Conservation (phyloP, 2,329 filamentous ascomycete genomes). For the Xylaria arbuscula region DNA sequence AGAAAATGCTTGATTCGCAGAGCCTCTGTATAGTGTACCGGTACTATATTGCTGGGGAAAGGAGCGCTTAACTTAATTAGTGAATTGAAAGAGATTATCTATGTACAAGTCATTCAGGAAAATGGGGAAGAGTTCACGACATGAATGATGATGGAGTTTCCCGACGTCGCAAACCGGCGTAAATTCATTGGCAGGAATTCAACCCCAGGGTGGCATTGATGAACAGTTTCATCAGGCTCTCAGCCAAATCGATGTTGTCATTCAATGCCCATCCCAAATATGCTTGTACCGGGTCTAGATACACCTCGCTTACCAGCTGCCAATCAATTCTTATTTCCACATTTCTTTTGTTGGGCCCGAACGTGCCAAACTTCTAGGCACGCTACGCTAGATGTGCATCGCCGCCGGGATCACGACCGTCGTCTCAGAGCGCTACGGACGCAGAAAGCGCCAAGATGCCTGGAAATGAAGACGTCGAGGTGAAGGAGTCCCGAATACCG, state of each 20-base stretch:
- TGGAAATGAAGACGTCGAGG: slow-evolving; percentile 38
- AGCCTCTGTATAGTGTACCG: background rate
- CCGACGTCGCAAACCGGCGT: background rate
- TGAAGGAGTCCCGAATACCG: slow-evolving; percentile 40
- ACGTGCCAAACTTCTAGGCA: background rate
- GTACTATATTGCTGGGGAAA: background rate
- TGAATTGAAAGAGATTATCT: background rate
- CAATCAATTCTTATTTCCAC: background rate
- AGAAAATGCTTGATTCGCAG: background rate
- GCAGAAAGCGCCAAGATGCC: slow-evolving; percentile 32
- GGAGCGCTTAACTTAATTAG: background rate
- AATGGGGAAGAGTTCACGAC: background rate
- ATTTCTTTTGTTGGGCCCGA: background rate
- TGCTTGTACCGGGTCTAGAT: slow-evolving; percentile 12
- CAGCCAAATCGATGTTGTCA: background rate
- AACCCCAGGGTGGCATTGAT: background rate
- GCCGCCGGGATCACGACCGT: background rate
- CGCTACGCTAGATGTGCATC: background rate
- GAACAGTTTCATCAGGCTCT: too few relatives aligned
- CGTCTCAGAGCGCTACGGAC: background rate
- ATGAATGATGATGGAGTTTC: background rate
- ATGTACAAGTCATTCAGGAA: background rate
- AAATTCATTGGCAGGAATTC: background rate
- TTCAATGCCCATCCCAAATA: background rate
- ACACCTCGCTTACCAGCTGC: slow-evolving; percentile 2